These are phyloP conservation scores for Botrytis sinoallii DNA, from an alignment of 2,329 filamentous ascomycete genomes.

Conservation along the genomic window DNA sequence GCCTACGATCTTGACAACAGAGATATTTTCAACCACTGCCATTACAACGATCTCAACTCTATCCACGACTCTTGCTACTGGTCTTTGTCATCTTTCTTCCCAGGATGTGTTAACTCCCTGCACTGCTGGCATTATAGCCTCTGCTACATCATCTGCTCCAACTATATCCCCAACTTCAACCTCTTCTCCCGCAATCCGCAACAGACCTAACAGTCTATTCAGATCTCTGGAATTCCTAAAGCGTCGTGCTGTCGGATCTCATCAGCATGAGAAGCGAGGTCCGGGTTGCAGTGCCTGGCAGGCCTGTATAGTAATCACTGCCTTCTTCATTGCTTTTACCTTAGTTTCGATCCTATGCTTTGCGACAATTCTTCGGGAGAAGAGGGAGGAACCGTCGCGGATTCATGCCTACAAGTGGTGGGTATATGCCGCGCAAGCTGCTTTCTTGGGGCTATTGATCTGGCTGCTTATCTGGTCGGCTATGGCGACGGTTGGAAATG, in stretches of 20 bases:
- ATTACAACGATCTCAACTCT: neutral
- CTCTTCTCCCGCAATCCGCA: neutral
- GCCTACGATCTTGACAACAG: neutral
- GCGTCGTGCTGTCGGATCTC: neutral
- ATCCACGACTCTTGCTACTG: neutral
- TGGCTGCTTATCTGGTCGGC: slow-evolving; percentile 3
- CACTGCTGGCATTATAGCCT: neutral
- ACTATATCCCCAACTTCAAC: neutral
- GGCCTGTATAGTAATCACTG: neutral
- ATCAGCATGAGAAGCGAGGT: neutral
- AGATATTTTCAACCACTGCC: neutral
- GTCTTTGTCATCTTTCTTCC: neutral
- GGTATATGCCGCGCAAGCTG: neutral
- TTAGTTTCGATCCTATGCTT: neutral
- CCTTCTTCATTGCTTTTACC: neutral
- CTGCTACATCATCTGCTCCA: neutral
- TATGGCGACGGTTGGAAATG: neutral
- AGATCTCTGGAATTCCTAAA: neutral
- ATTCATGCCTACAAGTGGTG: neutral
- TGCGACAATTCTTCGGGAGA: neutral
- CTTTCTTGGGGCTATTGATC: neutral
- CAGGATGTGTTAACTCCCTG: neutral
- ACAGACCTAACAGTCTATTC: neutral
- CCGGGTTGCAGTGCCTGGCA: neutral
- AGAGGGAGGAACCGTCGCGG: neutral